Percentiles rank a stretch among this genome's conserved stretches.
These are phyloP conservation scores for Solanum clarkiae DNA, from an alignment of 257 asterid genomes.

Conservation along the genomic window DNA sequence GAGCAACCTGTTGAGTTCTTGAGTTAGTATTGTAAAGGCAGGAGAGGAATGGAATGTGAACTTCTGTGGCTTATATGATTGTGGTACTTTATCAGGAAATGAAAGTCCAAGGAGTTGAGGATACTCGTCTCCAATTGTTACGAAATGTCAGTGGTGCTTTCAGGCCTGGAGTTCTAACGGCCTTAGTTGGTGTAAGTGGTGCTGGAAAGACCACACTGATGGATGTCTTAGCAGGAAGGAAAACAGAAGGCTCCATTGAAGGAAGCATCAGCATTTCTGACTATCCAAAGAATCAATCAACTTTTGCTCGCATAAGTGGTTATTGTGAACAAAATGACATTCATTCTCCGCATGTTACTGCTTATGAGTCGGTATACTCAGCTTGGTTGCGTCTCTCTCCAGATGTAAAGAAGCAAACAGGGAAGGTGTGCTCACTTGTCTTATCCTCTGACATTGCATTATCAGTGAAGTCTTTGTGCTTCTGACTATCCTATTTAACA, in stretches of 20 bases:
- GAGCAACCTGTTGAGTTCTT: background rate
- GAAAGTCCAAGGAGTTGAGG: slow-evolving; percentile 58
- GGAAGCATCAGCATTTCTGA: slow-evolving; percentile 73
- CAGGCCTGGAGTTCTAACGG: slow-evolving; percentile 77
- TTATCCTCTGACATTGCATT: background rate
- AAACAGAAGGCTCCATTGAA: slow-evolving; percentile 69
- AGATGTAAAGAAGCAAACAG: slow-evolving; percentile 34
- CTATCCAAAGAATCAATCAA: slow-evolving; percentile 68
- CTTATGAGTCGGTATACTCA: slow-evolving; percentile 71
- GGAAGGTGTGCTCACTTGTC: slow-evolving; percentile 25
- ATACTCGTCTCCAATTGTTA: slow-evolving; percentile 61
- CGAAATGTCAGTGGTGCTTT: slow-evolving; percentile 76
- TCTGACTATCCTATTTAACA: background rate
- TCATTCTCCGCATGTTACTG: slow-evolving; percentile 84
- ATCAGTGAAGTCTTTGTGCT: background rate
- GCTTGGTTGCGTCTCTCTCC: slow-evolving; percentile 92
- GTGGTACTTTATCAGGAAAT: slow-evolving; percentile 41
- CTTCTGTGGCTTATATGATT: background rate
- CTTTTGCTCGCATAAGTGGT: slow-evolving; percentile 82
- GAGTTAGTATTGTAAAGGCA: background rate
- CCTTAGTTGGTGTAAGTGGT: slow-evolving; percentile 83
- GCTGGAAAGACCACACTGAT: slow-evolving; percentile 85
- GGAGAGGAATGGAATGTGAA: background rate
- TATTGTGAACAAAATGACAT: slow-evolving; percentile 88
- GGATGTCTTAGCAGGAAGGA: slow-evolving; percentile 91